phyloP scores from a whole-genome alignment of 2,329 filamentous ascomycete genomes.

The Boeremia exigua region DNA sequence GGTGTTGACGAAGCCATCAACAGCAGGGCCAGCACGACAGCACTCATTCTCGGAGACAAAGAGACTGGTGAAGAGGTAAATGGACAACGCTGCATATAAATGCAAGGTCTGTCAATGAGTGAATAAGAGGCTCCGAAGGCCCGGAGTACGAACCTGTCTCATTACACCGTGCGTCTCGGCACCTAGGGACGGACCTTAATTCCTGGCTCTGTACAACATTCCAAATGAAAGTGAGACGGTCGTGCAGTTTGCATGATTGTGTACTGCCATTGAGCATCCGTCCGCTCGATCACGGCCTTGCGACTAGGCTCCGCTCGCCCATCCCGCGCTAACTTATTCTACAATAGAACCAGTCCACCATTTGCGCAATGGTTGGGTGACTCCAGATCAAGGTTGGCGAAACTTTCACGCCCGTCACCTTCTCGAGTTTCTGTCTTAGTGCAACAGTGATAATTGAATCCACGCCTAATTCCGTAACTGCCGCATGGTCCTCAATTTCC shows the following conservation, averaged over 20 bases:
- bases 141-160: neutral
- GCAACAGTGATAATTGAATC: conserved; percentile 51
- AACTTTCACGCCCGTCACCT: conserved; percentile 43
- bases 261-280: too few species aligned
- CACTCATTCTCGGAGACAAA: neutral
- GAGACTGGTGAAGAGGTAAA: neutral
- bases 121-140: neutral
- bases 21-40: neutral
- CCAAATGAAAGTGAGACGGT: too few species aligned
- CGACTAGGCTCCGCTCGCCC: too few species aligned
- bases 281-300: too few species aligned
- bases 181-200: neutral
- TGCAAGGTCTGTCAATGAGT: neutral
- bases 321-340: too few species aligned
- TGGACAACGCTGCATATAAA: neutral
- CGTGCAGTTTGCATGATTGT: too few species aligned
- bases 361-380: conserved; percentile 48
- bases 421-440: conserved; percentile 46
- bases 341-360: conserved; percentile 48
- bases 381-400: conserved; percentile 52
- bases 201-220: too few species aligned
- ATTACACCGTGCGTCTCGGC: neutral
- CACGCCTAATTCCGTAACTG: conserved; percentile 48
- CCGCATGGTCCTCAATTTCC: conserved; percentile 44
- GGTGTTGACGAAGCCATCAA: neutral